Percentiles rank a stretch among this genome's conserved stretches.
phyloP scores from a whole-genome alignment of 2,329 filamentous ascomycete genomes.

The Trichoderma breve region DNA sequence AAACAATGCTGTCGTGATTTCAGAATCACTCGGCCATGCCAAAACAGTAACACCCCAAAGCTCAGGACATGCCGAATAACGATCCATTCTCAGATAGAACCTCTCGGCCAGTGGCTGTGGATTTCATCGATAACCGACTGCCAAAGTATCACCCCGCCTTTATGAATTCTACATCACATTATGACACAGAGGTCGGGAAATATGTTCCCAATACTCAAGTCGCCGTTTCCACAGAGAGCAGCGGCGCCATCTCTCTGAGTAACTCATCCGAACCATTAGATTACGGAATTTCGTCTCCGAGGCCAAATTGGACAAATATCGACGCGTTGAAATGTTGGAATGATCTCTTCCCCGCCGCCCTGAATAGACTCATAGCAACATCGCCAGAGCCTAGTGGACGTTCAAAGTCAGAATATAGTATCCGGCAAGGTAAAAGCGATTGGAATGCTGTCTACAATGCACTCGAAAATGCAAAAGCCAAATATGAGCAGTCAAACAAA shows the following conservation, averaged over 20 bases:
- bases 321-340: background rate
- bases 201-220: background rate
- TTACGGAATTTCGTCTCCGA: background rate
- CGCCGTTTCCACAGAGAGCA: background rate
- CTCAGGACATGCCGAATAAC: background rate
- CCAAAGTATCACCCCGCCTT: background rate
- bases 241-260: background rate
- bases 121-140: background rate
- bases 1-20: background rate
- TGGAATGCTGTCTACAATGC: background rate
- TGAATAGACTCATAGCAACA: background rate
- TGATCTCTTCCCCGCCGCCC: background rate
- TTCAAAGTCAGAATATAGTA: background rate
- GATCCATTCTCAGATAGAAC: background rate
- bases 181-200: background rate
- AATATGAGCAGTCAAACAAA: background rate
- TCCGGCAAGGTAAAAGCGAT: background rate
- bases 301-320: background rate
- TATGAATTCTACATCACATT: background rate
- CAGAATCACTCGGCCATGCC: background rate
- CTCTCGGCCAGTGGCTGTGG: background rate
- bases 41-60: background rate
- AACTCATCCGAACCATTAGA: background rate
- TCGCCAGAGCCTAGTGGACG: background rate
- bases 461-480: background rate